phyloP scores from a whole-genome alignment of 345 rosid genomes.

The Erucastrum elatum region DNA sequence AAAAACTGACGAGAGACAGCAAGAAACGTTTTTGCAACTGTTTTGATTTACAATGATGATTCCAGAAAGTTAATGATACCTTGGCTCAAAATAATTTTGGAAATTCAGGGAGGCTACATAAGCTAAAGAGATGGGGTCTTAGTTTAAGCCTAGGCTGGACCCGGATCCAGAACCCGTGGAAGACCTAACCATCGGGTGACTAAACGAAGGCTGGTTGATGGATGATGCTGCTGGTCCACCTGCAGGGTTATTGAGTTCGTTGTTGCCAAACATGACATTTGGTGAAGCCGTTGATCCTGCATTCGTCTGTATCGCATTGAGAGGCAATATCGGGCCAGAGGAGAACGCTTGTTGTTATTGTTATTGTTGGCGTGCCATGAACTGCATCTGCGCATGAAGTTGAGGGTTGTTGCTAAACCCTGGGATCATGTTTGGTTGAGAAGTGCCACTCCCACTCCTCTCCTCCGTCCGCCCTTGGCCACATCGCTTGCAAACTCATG shows the following conservation, averaged over 20 bases:
- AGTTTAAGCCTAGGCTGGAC: constrained; percentile 54
- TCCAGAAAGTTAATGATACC: constrained; percentile 3
- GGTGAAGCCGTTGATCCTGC: constrained; percentile 60
- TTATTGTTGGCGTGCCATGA: constrained; percentile 64
- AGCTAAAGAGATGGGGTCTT: constrained; percentile 25
- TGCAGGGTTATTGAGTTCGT: constrained; percentile 39
- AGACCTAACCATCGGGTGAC: constrained; percentile 70
- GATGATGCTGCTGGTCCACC: background rate
- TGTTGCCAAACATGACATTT: constrained; percentile 60
- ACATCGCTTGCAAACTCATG: constrained; percentile 85
- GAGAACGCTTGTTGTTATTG: constrained; percentile 50
- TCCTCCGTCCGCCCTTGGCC: constrained; percentile 31
- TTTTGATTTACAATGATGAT: constrained; percentile 29
- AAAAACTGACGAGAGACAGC: too few relatives aligned
- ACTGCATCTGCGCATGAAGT: constrained; percentile 73
- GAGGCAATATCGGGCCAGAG: constrained; percentile 74
- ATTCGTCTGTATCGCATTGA: constrained; percentile 57
- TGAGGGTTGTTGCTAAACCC: constrained; percentile 61
- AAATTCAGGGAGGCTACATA: constrained; percentile 24
- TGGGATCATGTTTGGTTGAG: constrained; percentile 61
- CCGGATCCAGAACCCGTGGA: constrained; percentile 66
- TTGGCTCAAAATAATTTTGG: constrained; percentile 9
- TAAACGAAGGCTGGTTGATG: constrained; percentile 42
- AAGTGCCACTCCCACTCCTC: constrained; percentile 33
- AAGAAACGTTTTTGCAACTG: background rate